These are phyloP conservation scores for Speleostelium caveatum DNA, from an alignment of 78 protist species.

Conservation along the genomic window DNA sequence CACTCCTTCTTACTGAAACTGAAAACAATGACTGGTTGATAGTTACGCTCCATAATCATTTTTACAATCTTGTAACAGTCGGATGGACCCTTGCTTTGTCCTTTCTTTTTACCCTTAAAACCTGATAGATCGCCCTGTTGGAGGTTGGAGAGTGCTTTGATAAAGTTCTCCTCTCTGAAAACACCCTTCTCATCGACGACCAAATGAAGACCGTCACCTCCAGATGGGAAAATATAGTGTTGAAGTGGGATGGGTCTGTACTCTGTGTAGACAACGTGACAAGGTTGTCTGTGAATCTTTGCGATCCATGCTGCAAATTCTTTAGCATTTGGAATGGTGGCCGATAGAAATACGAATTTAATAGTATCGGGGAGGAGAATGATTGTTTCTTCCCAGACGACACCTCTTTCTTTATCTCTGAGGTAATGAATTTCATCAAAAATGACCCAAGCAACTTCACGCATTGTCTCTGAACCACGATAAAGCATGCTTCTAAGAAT, in stretches of 20 bases:
- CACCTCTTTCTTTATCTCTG: constrained; percentile 94
- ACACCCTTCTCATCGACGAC: constrained; percentile 89
- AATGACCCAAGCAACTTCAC: constrained; percentile 93
- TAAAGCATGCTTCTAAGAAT: constrained; percentile 98
- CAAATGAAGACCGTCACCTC: constrained; percentile 92
- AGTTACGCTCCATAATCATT: constrained; percentile 89
- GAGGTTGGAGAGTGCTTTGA: constrained; percentile 43
- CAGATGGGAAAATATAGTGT: constrained; percentile 87
- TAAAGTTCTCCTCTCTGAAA: constrained; percentile 83
- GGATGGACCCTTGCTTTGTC: constrained; percentile 16
- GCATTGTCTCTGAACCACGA: constrained; percentile 95
- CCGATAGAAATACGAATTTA: constrained; percentile 90
- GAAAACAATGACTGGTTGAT: constrained; percentile 92
- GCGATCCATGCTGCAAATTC: constrained; percentile 98
- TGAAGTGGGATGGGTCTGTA: constrained; percentile 97
- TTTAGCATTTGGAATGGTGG: constrained; percentile 95
- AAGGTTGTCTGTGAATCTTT: constrained; percentile 52
- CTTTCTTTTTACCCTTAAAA: constrained; percentile 16
- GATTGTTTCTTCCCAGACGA: constrained; percentile 98
- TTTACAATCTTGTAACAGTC: constrained; percentile 90
- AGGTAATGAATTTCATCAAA: constrained; percentile 97
- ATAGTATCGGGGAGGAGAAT: constrained; percentile 92
- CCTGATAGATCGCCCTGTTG: constrained; percentile 40
- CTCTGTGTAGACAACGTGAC: constrained; percentile 90
- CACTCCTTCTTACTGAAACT: constrained; percentile 88